phyloP scores from a whole-genome alignment of 805 yeast genomes.

The Candida ovalis region DNA sequence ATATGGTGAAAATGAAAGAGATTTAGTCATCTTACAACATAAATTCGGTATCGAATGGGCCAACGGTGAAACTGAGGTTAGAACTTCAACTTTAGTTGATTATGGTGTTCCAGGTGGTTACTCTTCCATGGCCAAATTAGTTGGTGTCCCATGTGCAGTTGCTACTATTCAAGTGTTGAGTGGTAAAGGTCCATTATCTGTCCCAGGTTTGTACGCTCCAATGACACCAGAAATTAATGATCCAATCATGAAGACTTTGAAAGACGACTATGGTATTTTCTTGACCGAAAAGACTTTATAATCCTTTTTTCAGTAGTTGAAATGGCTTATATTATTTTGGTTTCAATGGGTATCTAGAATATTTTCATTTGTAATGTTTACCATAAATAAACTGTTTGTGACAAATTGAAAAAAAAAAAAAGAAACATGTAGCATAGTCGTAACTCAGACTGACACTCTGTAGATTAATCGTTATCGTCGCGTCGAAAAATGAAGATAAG shows the following conservation, averaged over 20 bases:
- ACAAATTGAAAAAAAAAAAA: too few relatives aligned
- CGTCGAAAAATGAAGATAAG: too few relatives aligned
- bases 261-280: slow-evolving; percentile 84
- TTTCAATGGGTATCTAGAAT: background rate
- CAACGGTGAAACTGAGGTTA: slow-evolving; percentile 83
- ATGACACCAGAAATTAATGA: slow-evolving; percentile 85
- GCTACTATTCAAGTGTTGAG: slow-evolving; percentile 83
- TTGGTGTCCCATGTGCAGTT: slow-evolving; percentile 98
- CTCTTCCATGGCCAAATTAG: slow-evolving; percentile 97
- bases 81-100: slow-evolving; percentile 94
- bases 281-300: slow-evolving; percentile 79
- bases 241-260: slow-evolving; percentile 86
- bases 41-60: slow-evolving; percentile 97
- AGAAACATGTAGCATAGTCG: too few relatives aligned
- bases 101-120: slow-evolving; percentile 91
- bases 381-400: too few relatives aligned
- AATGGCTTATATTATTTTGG: background rate
- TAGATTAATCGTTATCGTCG: background rate
- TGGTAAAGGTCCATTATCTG: slow-evolving; percentile 74
- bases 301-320: too few relatives aligned
- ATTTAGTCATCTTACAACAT: slow-evolving; percentile 92
- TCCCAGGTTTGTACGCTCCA: slow-evolving; percentile 90
- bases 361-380: too few relatives aligned
- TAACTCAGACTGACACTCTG: too few relatives aligned
- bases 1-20: slow-evolving; percentile 93